Percentiles rank a stretch among this genome's conserved stretches.
Conservation (phyloP, 2,329 filamentous ascomycete genomes). For the Pestalotiopsis sp. region DNA sequence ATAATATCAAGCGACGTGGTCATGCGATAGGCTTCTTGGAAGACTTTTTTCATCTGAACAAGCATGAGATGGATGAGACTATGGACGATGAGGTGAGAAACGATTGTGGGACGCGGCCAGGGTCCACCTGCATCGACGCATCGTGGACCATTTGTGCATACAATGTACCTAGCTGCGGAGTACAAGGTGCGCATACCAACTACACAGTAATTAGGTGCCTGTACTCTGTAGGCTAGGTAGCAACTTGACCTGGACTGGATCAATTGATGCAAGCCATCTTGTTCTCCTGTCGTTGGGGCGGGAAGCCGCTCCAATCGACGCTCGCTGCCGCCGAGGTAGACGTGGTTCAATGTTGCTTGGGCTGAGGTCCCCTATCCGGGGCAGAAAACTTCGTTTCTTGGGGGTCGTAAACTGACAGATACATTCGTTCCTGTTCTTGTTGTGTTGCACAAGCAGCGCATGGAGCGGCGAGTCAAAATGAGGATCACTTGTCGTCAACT, state of each 20-base stretch:
- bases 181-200: too few species aligned
- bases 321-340: background rate
- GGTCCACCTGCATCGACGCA: background rate
- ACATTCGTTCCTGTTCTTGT: background rate
- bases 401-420: background rate
- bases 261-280: background rate
- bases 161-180: too few species aligned
- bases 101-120: background rate
- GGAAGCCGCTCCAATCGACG: slow-evolving; percentile 1
- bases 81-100: background rate
- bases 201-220: too few species aligned
- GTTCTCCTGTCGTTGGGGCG: background rate
- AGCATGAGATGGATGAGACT: background rate
- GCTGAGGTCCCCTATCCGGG: background rate
- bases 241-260: background rate
- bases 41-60: background rate
- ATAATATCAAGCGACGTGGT: background rate
- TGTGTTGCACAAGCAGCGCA: background rate
- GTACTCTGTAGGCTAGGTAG: too few species aligned
- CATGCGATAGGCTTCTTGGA: background rate
- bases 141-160: too few species aligned
- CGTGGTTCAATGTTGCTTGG: background rate
- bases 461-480: background rate
- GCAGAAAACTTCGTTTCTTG: background rate
- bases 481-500: background rate